phyloP scores from a whole-genome alignment of 2,329 filamentous ascomycete species.

The Scolecobasidium constrictum region DNA sequence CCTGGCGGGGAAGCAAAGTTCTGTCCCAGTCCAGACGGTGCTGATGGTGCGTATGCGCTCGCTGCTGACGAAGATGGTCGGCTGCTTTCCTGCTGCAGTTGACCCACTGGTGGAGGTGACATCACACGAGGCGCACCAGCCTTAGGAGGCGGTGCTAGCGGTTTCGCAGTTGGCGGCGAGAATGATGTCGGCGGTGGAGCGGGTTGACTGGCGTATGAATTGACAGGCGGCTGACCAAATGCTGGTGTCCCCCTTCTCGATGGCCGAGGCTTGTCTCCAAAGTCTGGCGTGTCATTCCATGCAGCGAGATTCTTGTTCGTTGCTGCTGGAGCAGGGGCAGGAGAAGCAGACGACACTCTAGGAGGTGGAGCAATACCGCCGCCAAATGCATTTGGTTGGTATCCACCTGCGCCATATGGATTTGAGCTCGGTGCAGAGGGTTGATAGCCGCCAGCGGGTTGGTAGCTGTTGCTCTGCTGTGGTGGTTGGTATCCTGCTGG shows the following conservation, averaged over 20 bases:
- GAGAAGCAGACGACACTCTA: conserved; percentile 2
- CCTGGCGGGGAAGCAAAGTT: conserved; percentile 21
- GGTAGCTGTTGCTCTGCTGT: conserved; percentile 18
- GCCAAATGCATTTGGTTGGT: background rate
- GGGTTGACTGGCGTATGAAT: conserved; percentile 44
- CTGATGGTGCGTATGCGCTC: conserved; percentile 54
- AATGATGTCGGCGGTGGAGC: conserved; percentile 43
- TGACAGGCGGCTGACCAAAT: conserved; percentile 52
- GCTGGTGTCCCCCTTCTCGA: conserved; percentile 66
- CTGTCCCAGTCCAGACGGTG: conserved; percentile 28
- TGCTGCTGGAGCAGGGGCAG: conserved; percentile 3
- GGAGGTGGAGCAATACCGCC: conserved; percentile 5
- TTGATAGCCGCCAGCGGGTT: conserved; percentile 30
- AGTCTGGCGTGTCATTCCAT: conserved; percentile 92
- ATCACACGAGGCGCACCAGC: conserved; percentile 57
- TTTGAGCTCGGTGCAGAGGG: conserved; percentile 24
- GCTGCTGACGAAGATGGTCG: conserved; percentile 46
- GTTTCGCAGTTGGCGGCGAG: conserved; percentile 49
- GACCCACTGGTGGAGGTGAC: conserved; percentile 51
- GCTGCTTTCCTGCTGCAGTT: conserved; percentile 3
- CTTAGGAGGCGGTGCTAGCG: conserved; percentile 77
- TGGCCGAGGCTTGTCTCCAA: conserved; percentile 52
- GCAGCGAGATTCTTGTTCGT: conserved; percentile 47
- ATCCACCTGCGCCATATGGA: background rate
- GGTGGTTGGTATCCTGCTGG: conserved; percentile 43